Conservation (phyloP, 2,329 filamentous ascomycete species). For the Alternaria postmessia region DNA sequence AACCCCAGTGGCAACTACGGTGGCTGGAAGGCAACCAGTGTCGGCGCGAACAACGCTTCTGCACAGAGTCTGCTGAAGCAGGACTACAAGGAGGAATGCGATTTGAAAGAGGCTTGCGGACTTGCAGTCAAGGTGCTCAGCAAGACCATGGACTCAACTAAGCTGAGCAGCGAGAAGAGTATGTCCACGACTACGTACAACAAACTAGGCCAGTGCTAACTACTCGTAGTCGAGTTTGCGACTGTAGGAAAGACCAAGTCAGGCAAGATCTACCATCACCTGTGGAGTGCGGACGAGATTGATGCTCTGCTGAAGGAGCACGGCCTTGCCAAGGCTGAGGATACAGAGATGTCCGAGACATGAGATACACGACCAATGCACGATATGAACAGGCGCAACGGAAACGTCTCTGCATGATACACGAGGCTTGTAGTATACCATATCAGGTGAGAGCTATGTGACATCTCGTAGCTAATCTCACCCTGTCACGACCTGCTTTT, state of each 20-base stretch:
- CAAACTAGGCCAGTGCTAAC: slow-evolving; percentile 30
- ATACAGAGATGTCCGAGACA: slow-evolving; percentile 49
- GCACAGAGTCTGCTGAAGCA: slow-evolving; percentile 98
- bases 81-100: slow-evolving; percentile 99
- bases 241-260: slow-evolving; percentile 95
- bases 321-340: slow-evolving; percentile 76
- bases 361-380: slow-evolving; percentile 36
- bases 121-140: slow-evolving; percentile 98
- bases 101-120: slow-evolving; percentile 93
- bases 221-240: slow-evolving; percentile 84
- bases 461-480: slow-evolving; percentile 36
- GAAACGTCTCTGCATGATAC: slow-evolving; percentile 38
- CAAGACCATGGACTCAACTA: slow-evolving; percentile 99
- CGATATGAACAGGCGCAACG: slow-evolving; percentile 31
- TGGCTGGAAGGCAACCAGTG: slow-evolving; percentile 98
- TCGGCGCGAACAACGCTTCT: slow-evolving; percentile 97
- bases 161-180: slow-evolving; percentile 99
- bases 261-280: slow-evolving; percentile 96
- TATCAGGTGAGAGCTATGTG: slow-evolving; percentile 38
- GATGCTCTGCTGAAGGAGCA: slow-evolving; percentile 93
- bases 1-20: slow-evolving; percentile 99
- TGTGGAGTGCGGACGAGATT: slow-evolving; percentile 98
- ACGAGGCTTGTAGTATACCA: slow-evolving; percentile 45
- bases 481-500: slow-evolving; percentile 32
- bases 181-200: slow-evolving; percentile 52